Evolutionary conservation across 805 yeast genomes (phyloP), one percentile per base, ranked within the genome.

Genomic region (Metschnikowia gruessii): DNA sequence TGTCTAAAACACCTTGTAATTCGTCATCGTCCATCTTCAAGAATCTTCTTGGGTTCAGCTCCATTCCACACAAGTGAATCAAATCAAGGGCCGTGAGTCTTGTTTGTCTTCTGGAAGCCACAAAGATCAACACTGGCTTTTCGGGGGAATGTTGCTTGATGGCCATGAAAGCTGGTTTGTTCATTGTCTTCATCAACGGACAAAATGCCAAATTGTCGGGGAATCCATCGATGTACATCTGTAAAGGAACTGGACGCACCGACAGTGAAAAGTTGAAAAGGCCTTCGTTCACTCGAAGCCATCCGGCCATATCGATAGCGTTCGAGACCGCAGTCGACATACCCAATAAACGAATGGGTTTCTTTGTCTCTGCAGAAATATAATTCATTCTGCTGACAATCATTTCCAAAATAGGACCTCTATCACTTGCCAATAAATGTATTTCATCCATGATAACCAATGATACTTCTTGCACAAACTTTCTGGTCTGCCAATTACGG

Each of bases 151-250:
- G 96, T 52, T 87, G 89, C 60, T 89, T 87, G 52, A 90, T 90
- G 0, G 97, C 96, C 84, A 85, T 80, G 59, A 86, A 90, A 0
- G 95, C 92, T 1, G 97, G 97, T 58, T 77, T 89, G 73, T 83
- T 89, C 94, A 80, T 87, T 18, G 82, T 86, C 70, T 82, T 87
- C 96, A 87, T 87, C 58, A 87, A 70, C 1, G 92, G 89, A 56
- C 90, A 82, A 59, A 87, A 86, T 1, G 89, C 90, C 50, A 84
- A 72, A 52, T 85, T 83, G 53, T 86, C 94, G 1, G 90, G 91
- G 57, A 83, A 87, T 0, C 95, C 95, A 60, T 87, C 95, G 52
- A 87, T 87, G 56, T 83, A 87, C 92, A 87, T 87, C 57, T 87
- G 85, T 47, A 87, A 69, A 2, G 95, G 95, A 40, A 87, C 94